Conservation (phyloP, 345 rosid species). For the Salix brachista region DNA sequence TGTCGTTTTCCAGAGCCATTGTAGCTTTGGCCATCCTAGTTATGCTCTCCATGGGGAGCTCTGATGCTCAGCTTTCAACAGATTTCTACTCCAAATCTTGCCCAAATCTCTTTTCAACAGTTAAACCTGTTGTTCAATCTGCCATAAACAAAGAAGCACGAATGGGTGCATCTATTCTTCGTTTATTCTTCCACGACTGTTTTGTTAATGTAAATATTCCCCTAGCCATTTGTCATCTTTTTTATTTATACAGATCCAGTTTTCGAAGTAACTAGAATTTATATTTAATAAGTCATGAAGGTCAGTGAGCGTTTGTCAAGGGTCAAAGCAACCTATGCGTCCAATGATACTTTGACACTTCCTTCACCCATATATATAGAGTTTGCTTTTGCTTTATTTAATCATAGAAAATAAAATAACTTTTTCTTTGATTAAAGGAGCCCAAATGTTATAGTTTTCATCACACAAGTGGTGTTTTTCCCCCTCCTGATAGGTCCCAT, state of each 20-base stretch:
- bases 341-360: too few relatives aligned
- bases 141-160: constrained; percentile 56
- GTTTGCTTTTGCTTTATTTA: too few relatives aligned
- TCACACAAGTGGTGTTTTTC: too few relatives aligned
- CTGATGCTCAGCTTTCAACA: constrained; percentile 66
- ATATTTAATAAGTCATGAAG: too few relatives aligned
- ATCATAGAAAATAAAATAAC: too few relatives aligned
- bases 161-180: constrained; percentile 77
- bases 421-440: too few relatives aligned
- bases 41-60: constrained; percentile 19
- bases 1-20: constrained; percentile 15
- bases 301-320: too few relatives aligned
- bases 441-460: too few relatives aligned
- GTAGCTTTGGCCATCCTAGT: constrained; percentile 33
- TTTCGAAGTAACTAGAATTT: too few relatives aligned
- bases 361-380: too few relatives aligned
- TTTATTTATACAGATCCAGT: neutral
- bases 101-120: constrained; percentile 48
- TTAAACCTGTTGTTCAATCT: constrained; percentile 42
- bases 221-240: neutral
- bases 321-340: too few relatives aligned
- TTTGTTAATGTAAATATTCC: constrained; percentile 64
- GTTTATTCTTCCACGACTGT: constrained; percentile 88
- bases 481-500: too few relatives aligned
- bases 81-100: constrained; percentile 63